Conservation (phyloP, 2,329 filamentous ascomycete genomes). For the Cladosporium colombiae region DNA sequence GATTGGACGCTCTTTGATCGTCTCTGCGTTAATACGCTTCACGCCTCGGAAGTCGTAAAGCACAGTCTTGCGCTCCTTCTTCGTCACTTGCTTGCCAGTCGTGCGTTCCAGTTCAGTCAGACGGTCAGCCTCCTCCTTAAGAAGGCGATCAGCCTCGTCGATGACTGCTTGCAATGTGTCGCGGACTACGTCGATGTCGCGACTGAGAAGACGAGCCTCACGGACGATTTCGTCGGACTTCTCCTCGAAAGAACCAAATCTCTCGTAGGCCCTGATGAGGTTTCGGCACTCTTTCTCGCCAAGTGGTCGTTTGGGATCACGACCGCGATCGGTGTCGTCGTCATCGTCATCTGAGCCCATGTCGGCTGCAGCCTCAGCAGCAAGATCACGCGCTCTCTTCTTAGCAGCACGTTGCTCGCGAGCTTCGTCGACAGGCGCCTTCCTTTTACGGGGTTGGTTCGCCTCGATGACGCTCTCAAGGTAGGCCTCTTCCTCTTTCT, state of each 20-base stretch:
- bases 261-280: constrained; percentile 84
- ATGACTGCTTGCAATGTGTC: constrained; percentile 76
- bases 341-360: constrained; percentile 58
- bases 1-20: constrained; percentile 84
- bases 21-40: constrained; percentile 94
- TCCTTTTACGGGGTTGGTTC: constrained; percentile 75
- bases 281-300: constrained; percentile 92
- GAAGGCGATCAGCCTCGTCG: constrained; percentile 67
- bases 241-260: constrained; percentile 88
- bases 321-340: constrained; percentile 53
- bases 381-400: constrained; percentile 68
- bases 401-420: constrained; percentile 68
- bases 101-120: constrained; percentile 66
- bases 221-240: constrained; percentile 82
- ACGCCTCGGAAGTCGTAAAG: constrained; percentile 92
- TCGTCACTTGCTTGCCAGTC: constrained; percentile 78
- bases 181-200: constrained; percentile 78
- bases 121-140: constrained; percentile 70
- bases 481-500: constrained; percentile 78
- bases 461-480: constrained; percentile 80
- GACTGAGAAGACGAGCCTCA: constrained; percentile 79
- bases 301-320: constrained; percentile 84
- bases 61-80: constrained; percentile 97
- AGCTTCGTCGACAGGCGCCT: constrained; percentile 65
- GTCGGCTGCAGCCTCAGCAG: constrained; percentile 56